Conservation (phyloP, 805 yeast genomes). For the Saccharomycopsis sp. region DNA sequence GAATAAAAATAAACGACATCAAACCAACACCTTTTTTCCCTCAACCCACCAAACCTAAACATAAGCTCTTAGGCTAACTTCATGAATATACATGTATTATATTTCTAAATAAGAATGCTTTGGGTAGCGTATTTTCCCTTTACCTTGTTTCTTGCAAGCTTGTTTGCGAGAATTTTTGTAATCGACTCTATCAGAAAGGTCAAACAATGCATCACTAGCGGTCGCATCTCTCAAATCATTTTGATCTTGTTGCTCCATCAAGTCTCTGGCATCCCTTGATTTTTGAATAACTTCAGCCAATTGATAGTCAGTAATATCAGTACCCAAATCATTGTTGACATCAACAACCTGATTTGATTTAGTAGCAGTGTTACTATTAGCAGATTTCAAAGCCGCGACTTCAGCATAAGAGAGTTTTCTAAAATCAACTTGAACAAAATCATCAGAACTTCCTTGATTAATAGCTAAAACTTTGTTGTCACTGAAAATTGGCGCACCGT, state of each 20-base stretch:
- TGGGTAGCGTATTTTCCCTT: background rate
- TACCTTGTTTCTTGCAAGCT: background rate
- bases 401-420: constrained; percentile 21
- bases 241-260: background rate
- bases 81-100: background rate
- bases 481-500: constrained; percentile 10
- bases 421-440: constrained; percentile 18
- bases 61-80: background rate
- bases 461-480: constrained; percentile 18
- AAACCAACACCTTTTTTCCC: background rate
- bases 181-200: constrained; percentile 5
- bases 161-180: background rate
- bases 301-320: constrained; percentile 20
- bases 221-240: background rate
- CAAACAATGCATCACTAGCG: constrained; percentile 2
- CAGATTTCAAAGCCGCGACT: constrained; percentile 16
- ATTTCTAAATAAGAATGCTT: background rate
- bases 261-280: constrained; percentile 9
- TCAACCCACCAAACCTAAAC: background rate
- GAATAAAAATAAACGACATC: background rate
- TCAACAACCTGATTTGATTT: constrained; percentile 10
- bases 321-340: constrained; percentile 17
- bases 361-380: background rate
- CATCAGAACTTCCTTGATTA: constrained; percentile 18
- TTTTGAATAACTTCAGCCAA: constrained; percentile 19